A percentile compares a stretch with the other conserved stretches of the same genome.
phyloP scores from a whole-genome alignment of 768 basidiomycete genomes.

The Phylloporus sp. region DNA sequence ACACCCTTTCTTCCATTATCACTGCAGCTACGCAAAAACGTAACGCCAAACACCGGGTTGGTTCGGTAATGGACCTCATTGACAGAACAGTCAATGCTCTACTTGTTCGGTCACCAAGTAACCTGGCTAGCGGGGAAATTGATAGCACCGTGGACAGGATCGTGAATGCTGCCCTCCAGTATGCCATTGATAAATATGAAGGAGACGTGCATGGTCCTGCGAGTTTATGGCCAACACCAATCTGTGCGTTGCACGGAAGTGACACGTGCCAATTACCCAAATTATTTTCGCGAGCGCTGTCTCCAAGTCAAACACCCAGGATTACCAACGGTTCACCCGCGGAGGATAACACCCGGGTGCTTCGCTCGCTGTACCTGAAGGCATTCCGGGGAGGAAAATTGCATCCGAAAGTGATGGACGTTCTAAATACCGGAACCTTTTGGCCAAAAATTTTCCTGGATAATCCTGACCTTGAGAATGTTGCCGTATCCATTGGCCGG shows the following conservation, averaged over 20 bases:
- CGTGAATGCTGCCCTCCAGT: conserved; percentile 72
- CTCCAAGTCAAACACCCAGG: conserved; percentile 20
- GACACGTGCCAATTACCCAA: conserved; percentile 54
- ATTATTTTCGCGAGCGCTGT: conserved; percentile 44
- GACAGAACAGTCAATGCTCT: conserved; percentile 61
- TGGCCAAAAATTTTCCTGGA: conserved; percentile 79
- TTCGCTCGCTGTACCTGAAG: conserved; percentile 51
- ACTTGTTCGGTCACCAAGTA: conserved; percentile 44
- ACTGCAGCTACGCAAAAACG: conserved; percentile 46
- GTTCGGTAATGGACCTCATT: conserved; percentile 75
- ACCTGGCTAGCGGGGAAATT: conserved; percentile 57
- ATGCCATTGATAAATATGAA: conserved; percentile 63
- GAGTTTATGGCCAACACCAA: conserved; percentile 50
- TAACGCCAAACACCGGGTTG: conserved; percentile 53
- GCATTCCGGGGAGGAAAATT: conserved; percentile 62
- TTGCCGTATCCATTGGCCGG: conserved; percentile 57
- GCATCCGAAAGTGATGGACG: conserved; percentile 55
- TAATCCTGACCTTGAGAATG: conserved; percentile 69
- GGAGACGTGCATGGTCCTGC: conserved; percentile 36
- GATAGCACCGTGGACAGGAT: conserved; percentile 63
- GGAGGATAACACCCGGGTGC: conserved; percentile 17
- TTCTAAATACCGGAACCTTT: conserved; percentile 56
- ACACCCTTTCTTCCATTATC: conserved; percentile 52
- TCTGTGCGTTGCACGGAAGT: conserved; percentile 60
- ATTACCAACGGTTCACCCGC: conserved; percentile 1